Base-by-base conservation (phyloP, 2,329 filamentous ascomycete genomes). In the Westerdykella aurantiaca region DNA sequence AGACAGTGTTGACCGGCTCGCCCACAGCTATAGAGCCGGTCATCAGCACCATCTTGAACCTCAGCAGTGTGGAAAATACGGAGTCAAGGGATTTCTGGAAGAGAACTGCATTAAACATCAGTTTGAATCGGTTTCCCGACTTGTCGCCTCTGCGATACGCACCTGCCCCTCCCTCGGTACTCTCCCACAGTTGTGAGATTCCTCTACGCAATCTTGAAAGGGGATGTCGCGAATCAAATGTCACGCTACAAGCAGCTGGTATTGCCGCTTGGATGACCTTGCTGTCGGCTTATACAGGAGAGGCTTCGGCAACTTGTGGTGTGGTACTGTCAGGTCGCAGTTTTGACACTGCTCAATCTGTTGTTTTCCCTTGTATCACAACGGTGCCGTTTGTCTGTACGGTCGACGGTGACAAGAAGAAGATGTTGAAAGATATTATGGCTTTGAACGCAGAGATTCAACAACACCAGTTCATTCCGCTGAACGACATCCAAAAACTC, bases 241-340 rank as follows among this genome's bases (percentile, higher is more conserved):
- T 85, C n/a, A 87, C 87, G 0, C 64, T 94, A 11, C 88, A 94
- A 64, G 82, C 84, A 3, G 77, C 81, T 1, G 78, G 87, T 0
- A 85, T 95, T 62, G 83, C 82, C 3, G 79, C 86, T 2, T 96
- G 90, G 90, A 77, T 84, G 2, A 75, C 81, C 6, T 58, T 96
- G 0, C 72, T 96, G 0, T 76, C 85, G 0, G 79, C 82, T 0
- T 95, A 95, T 56, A 76, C 83, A 12, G 89, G 88, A 1, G 88
- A 95, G 58, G 58, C 70, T 2, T 76, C 76, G 5, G 82, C 93
- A 0, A 83, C 83, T 0, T 95, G 93, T 61, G 91, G 90, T 17
- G 75, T 86, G 12, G 86, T 90, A 0, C 72, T 95, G 6, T 90
- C 90, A 7, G 88, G 88, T 1, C 75, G 88, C 29, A 81, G 71